Percentiles rank a stretch among this genome's conserved stretches.
These are phyloP conservation scores for Rhodotorula toruloides DNA, from an alignment of 768 basidiomycete genomes.

Conservation along the genomic window DNA sequence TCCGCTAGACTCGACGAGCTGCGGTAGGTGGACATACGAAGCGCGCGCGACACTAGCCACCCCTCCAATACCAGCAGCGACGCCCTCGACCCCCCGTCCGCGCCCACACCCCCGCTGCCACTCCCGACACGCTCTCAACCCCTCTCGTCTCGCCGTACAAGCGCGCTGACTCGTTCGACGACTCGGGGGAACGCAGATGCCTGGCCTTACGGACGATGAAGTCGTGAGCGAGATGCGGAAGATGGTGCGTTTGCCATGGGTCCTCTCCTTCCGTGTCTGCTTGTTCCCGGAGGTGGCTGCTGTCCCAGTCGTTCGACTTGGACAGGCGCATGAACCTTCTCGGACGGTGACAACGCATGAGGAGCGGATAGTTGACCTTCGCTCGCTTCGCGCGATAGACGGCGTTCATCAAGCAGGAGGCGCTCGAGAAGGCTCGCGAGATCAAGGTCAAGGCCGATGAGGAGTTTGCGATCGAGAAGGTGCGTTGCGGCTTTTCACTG, in stretches of 20 bases:
- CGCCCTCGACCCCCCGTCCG: too few relatives aligned
- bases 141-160: neutral
- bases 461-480: slow-evolving; percentile 99
- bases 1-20: too few relatives aligned
- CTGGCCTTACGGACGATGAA: slow-evolving; percentile 65
- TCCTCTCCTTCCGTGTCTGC: slow-evolving; percentile 5
- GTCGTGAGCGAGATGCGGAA: slow-evolving; percentile 96
- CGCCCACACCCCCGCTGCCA: too few relatives aligned
- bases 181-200: slow-evolving; percentile 15
- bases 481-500: slow-evolving; percentile 27
- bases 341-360: too few relatives aligned
- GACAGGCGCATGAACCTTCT: too few relatives aligned
- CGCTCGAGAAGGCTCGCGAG: slow-evolving; percentile 92
- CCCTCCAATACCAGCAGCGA: too few relatives aligned
- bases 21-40: too few relatives aligned
- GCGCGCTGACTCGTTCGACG: neutral
- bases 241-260: slow-evolving; percentile 62
- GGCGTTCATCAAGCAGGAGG: slow-evolving; percentile 98
- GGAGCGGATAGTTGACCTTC: neutral
- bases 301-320: too few relatives aligned
- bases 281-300: neutral
- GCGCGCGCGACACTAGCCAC: too few relatives aligned
- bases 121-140: too few relatives aligned
- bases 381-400: slow-evolving; percentile 55
- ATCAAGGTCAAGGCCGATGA: slow-evolving; percentile 96